Conservation (phyloP, 1,284 basidiomycete species). For the Melampsora occidentalis region DNA sequence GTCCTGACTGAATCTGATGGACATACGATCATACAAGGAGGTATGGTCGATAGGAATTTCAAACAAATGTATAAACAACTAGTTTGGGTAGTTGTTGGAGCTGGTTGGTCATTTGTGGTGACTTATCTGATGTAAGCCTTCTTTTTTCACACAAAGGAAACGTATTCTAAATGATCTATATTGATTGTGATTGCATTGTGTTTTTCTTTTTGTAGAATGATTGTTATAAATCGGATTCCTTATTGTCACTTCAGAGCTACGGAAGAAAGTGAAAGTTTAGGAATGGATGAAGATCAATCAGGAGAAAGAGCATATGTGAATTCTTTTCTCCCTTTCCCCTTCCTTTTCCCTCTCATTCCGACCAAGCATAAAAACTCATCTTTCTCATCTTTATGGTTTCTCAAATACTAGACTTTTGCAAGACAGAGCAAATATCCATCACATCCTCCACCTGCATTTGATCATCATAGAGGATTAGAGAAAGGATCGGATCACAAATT, state of each 20-base stretch:
- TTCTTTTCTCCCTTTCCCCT: not conserved
- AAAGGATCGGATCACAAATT: too few relatives aligned
- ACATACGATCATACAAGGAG: slow-evolving; percentile 61
- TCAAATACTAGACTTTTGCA: too few relatives aligned
- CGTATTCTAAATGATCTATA: not conserved
- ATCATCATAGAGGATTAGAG: too few relatives aligned
- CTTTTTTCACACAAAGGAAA: not conserved
- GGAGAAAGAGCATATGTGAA: slow-evolving; percentile 59
- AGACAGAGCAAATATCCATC: too few relatives aligned
- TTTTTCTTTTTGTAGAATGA: slow-evolving; percentile 54
- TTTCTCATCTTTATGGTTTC: too few relatives aligned
- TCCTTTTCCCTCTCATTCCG: too few relatives aligned
- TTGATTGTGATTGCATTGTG: slow-evolving; percentile 16
- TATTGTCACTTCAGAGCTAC: slow-evolving; percentile 67
- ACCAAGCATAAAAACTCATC: too few relatives aligned
- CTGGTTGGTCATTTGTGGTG: slow-evolving; percentile 60
- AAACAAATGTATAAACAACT: slow-evolving; percentile 78
- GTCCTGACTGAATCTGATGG: slow-evolving; percentile 73
- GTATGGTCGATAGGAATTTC: slow-evolving; percentile 68
- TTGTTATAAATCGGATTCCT: slow-evolving; percentile 71
- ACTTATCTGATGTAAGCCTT: slow-evolving; percentile 58
- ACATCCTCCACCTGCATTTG: too few relatives aligned
- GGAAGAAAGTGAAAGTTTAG: slow-evolving; percentile 74
- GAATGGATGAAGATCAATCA: slow-evolving; percentile 70
- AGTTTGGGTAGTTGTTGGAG: slow-evolving; percentile 71